Evolutionary conservation across 2,329 filamentous ascomycete species (phyloP), one percentile per base, ranked within the genome.

Genomic region (Cladosporium cucumerinum): DNA sequence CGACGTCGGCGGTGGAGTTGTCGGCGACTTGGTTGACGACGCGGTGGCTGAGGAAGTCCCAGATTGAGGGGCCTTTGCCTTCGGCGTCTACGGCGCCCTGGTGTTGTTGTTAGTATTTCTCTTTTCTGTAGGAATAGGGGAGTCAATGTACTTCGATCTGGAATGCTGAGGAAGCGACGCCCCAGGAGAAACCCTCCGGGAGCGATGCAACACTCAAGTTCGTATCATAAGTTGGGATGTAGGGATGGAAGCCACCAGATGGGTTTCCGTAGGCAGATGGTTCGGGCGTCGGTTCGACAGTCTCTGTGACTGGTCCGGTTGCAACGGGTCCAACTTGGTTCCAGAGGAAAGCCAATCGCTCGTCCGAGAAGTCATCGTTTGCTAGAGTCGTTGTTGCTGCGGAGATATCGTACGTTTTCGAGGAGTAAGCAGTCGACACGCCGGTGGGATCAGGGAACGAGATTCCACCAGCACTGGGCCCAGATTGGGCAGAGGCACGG

Each of bases 361-460:
- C 78, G 58, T 82, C 78, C 0, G 80, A 81, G 71, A 81, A 83
- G 64, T 81, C 78, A 1, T 73, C 77, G 39, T 81, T 80, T 4
- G 72, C 76, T 49, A 78, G 72, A 12, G 79, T 75, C 16, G 80
- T 80, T 23, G 77, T 78, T 26, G 80, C 79, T 1, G 79, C 77
- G 5, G 79, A 79, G 43, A 74, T 74, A 72, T 82, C 79, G 72
- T 72, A 80, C 34, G 67, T 76, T n/a, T 72, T 72, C 1, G 75
- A 74, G 8, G 71, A 58, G 43, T 78, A 79, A 4, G 63, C 57
- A 0, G 67, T 68, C 4, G 66, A 69, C 3, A 66, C 67, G 16
- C 76, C 76, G 11, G 74, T 68, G 16, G 76, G 75, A 1, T 71
- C 63, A 10, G 69, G 61, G 59, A 77, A 78, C 10, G 72, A 73